Evolutionary conservation across 2,329 filamentous ascomycete species (phyloP).

Genomic region (Pseudocercospora fuligena): DNA sequence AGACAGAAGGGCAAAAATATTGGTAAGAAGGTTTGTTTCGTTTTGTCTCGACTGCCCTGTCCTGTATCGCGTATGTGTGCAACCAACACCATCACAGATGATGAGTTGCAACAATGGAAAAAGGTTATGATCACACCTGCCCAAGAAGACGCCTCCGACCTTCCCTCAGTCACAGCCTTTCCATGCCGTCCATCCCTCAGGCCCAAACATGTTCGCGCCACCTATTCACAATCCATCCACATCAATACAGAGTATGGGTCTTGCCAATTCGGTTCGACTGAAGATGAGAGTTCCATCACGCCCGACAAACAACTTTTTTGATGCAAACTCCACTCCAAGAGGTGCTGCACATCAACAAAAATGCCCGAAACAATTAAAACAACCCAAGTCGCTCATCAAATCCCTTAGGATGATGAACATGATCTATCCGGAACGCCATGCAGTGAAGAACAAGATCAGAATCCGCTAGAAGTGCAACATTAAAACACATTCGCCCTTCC

Average conservation of each 20-base stretch:
- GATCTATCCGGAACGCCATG: conserved; percentile 31
- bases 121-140: conserved; percentile 1
- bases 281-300: conserved; percentile 7
- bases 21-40: neutral
- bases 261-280: conserved; percentile 6
- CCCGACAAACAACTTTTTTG: conserved; percentile 14
- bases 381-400: conserved; percentile 10
- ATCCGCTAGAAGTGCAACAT: conserved; percentile 33
- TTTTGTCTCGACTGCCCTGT: neutral
- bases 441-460: conserved; percentile 23
- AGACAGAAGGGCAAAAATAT: neutral
- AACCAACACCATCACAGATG: neutral
- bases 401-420: conserved; percentile 10
- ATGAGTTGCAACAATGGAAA: no score
- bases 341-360: neutral
- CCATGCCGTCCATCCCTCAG: neutral
- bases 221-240: conserved; percentile 18
- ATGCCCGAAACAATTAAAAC: conserved; percentile 5
- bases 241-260: conserved; percentile 13
- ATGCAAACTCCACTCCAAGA: conserved; percentile 7
- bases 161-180: neutral
- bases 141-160: neutral
- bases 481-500: conserved; percentile 24
- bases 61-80: neutral
- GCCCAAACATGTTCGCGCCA: neutral